Conservation (phyloP, 2,329 filamentous ascomycete genomes). For the Myriosclerotinia curreyana region DNA sequence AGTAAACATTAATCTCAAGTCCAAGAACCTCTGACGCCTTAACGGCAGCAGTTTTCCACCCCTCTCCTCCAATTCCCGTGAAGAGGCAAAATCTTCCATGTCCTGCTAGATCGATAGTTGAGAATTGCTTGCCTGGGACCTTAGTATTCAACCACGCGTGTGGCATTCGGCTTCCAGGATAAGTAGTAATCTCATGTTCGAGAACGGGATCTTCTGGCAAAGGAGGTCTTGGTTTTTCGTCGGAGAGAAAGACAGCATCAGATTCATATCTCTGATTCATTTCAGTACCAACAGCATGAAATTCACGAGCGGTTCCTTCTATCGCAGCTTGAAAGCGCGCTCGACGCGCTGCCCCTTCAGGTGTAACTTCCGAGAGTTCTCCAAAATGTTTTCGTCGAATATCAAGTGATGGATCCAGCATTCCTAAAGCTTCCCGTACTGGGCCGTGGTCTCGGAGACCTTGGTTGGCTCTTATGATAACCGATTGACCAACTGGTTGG, state of each 20-base stretch:
- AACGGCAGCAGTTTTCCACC: conserved; percentile 23
- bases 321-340: conserved; percentile 4
- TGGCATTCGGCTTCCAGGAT: conserved; percentile 35
- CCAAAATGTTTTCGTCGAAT: conserved; percentile 23
- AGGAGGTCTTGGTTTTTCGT: conserved; percentile 21
- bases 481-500: conserved; percentile 47
- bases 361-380: conserved; percentile 22
- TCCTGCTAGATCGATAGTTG: conserved; percentile 32
- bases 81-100: conserved; percentile 25
- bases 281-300: conserved; percentile 30
- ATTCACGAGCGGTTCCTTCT: conserved; percentile 26
- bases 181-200: conserved; percentile 28
- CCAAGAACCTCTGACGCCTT: conserved; percentile 8
- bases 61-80: conserved; percentile 25
- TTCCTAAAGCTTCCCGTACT: conserved; percentile 48
- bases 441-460: conserved; percentile 47
- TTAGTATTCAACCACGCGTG: conserved; percentile 33
- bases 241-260: conserved; percentile 29
- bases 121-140: conserved; percentile 24
- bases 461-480: conserved; percentile 51
- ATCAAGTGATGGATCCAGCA: conserved; percentile 35
- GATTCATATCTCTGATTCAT: conserved; percentile 32
- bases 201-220: conserved; percentile 31
- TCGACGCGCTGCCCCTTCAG: conserved; percentile 26
- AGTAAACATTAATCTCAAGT: conserved; percentile 13